A percentile compares a stretch with the other conserved stretches of the same genome.
These are phyloP conservation scores for Vinca minor DNA, from an alignment of 257 asterid genomes.

Conservation along the genomic window DNA sequence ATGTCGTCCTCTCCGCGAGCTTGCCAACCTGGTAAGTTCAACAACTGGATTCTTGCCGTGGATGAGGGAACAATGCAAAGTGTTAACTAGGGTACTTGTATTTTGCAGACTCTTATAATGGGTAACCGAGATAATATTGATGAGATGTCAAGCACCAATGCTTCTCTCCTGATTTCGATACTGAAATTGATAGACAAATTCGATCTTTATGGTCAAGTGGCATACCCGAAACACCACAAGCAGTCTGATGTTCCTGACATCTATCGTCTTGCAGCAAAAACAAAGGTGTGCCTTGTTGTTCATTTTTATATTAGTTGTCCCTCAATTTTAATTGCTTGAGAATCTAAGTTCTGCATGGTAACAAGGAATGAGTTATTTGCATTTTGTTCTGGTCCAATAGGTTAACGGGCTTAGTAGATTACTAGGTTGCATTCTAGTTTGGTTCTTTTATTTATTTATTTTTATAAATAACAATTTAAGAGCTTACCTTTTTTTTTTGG, in stretches of 20 bases:
- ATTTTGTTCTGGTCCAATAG: too few relatives aligned
- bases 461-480: too few relatives aligned
- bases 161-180: conserved; percentile 86
- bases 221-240: conserved; percentile 98
- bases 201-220: conserved; percentile 99
- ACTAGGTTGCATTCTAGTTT: too few relatives aligned
- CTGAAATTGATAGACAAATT: conserved; percentile 87
- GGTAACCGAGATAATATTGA: conserved; percentile 96
- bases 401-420: background rate
- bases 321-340: conserved; percentile 1
- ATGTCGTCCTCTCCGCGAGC: conserved; percentile 94
- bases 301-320: background rate
- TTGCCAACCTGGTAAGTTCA: conserved; percentile 84
- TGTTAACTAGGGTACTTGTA: conserved; percentile 6
- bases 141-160: conserved; percentile 87
- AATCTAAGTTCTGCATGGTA: conserved; percentile 1
- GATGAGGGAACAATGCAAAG: background rate
- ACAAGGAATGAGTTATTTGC: background rate
- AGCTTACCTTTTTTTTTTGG: too few relatives aligned
- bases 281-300: conserved; percentile 48
- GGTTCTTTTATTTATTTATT: too few relatives aligned
- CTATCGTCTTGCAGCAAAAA: conserved; percentile 93
- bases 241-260: conserved; percentile 93
- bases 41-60: background rate
- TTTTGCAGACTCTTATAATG: conserved; percentile 84